Percentiles rank a stretch among this genome's conserved stretches.
Conservation (phyloP, 441 rosid species). For the Populus hybrid region DNA sequence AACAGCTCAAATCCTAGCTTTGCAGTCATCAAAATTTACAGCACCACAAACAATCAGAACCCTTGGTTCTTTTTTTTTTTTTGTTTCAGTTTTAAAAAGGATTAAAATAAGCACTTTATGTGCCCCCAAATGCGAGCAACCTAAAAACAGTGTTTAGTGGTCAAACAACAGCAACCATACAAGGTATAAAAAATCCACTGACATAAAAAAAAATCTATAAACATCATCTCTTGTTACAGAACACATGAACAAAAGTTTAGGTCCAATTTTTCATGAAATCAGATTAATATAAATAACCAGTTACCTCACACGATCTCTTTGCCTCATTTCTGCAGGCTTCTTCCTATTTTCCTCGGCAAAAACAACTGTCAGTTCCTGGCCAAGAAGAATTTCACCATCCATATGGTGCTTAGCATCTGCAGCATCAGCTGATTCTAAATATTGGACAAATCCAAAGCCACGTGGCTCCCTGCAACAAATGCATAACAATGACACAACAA, state of each 20-base stretch:
- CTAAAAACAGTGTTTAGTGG: not conserved
- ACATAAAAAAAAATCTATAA: not conserved
- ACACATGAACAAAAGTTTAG: not conserved
- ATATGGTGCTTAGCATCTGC: conserved; percentile 34
- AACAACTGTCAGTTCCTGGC: conserved; percentile 32
- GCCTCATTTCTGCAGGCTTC: conserved; percentile 46
- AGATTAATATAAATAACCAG: conserved; percentile 12
- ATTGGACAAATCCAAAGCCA: conserved; percentile 38
- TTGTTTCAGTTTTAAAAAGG: not conserved
- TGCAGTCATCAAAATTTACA: not conserved
- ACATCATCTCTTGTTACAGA: not conserved
- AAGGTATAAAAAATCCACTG: not conserved
- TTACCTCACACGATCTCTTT: conserved; percentile 64
- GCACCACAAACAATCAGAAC: not conserved
- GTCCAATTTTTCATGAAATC: not conserved
- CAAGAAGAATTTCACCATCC: conserved; percentile 39
- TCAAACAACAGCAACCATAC: not conserved
- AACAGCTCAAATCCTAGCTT: not conserved
- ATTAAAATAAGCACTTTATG: not conserved
- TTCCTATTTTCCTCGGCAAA: conserved; percentile 41
- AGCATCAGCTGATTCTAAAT: conserved; percentile 37
- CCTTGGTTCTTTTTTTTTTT: not conserved
- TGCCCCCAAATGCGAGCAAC: not conserved
- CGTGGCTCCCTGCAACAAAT: conserved; percentile 69
- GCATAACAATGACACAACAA: not conserved